Conservation (phyloP, 202 grass and related monocot genomes). For the Alloteropsis angusta region DNA sequence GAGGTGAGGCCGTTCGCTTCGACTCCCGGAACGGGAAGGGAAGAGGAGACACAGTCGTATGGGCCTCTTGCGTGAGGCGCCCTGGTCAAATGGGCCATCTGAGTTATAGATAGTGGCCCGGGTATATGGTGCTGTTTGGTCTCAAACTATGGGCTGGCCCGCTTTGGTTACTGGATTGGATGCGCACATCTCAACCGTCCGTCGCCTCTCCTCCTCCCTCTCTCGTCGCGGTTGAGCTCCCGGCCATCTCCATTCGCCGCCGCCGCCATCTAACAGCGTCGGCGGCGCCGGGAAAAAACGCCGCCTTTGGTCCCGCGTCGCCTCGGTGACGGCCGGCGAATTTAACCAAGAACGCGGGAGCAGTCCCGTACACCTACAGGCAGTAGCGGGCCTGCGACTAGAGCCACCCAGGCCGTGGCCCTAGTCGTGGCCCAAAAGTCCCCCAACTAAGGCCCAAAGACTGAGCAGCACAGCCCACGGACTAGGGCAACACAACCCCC, state of each 20-base stretch:
- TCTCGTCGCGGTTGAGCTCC: not conserved
- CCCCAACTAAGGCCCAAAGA: no score
- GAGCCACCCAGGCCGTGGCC: no score
- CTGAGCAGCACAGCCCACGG: no score
- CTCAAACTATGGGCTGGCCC: not conserved
- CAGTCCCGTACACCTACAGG: not conserved
- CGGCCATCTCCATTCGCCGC: not conserved
- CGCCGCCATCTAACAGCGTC: not conserved
- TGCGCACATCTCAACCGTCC: not conserved
- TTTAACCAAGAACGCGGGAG: not conserved
- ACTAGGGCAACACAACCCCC: no score
- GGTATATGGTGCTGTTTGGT: no score
- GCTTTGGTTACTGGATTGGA: not conserved
- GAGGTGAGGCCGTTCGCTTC: not conserved
- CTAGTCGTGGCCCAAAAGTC: no score
- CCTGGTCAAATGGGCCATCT: not conserved
- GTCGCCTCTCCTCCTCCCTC: not conserved
- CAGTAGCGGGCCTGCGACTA: no score
- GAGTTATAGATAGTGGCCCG: not conserved
- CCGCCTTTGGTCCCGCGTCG: not conserved
- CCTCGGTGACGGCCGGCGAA: not conserved
- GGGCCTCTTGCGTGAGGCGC: not conserved
- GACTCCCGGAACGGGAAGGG: not conserved
- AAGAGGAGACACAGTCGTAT: not conserved
- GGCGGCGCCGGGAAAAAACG: not conserved